Conservation (phyloP, 192 early-diverging fungal genomes). For the Backusella mclennaniae region DNA sequence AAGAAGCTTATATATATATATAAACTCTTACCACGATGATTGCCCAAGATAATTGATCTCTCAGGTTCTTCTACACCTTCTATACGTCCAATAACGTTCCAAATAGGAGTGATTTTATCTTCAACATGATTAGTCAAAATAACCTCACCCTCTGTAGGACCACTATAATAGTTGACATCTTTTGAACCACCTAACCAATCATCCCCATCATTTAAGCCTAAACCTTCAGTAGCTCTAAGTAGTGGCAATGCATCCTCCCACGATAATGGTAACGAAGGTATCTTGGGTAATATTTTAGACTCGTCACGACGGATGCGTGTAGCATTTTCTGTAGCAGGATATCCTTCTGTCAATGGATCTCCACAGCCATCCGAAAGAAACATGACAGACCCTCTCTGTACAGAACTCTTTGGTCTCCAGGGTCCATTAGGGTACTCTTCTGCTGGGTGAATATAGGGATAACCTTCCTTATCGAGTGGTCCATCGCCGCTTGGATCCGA, state of each 20-base stretch:
- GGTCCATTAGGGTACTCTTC: constrained; percentile 34
- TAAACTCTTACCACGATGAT: constrained; percentile 44
- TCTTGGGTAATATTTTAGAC: constrained; percentile 37
- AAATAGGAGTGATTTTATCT: constrained; percentile 54
- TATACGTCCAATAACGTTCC: constrained; percentile 67
- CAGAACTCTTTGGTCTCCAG: constrained; percentile 52
- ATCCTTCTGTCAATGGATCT: constrained; percentile 65
- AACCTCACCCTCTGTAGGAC: constrained; percentile 53
- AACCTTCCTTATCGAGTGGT: constrained; percentile 29
- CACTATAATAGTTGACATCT: constrained; percentile 56
- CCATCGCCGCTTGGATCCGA: constrained; percentile 67
- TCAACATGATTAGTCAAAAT: constrained; percentile 54
- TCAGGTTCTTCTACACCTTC: constrained; percentile 56
- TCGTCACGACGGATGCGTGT: constrained; percentile 49
- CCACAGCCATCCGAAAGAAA: constrained; percentile 49
- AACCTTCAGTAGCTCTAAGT: constrained; percentile 49
- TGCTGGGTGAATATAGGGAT: constrained; percentile 2
- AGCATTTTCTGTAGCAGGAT: constrained; percentile 50
- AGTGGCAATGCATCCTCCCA: constrained; percentile 62
- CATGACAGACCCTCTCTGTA: constrained; percentile 60
- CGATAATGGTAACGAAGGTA: constrained; percentile 65
- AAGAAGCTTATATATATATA: background rate
- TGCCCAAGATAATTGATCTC: constrained; percentile 49
- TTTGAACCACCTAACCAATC: constrained; percentile 57
- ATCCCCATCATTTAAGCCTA: constrained; percentile 28